A percentile compares a stretch with the other conserved stretches of the same genome.
Conservation (phyloP, 345 rosid genomes). For the Pugionium cornutum region DNA sequence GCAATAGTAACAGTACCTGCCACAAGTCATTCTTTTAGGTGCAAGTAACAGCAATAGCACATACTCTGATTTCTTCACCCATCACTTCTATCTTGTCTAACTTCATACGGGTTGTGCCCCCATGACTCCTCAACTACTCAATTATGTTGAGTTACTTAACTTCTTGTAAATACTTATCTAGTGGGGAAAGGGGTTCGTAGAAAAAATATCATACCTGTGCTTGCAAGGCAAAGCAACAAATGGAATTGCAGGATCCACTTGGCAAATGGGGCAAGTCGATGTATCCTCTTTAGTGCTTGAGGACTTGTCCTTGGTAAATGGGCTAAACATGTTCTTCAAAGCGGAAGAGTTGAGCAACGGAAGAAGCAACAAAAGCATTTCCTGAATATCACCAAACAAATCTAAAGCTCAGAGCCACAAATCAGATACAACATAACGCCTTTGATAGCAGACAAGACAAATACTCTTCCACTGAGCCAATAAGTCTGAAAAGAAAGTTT, state of each 20-base stretch:
- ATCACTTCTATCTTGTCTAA: neutral
- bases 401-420: neutral
- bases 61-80: neutral
- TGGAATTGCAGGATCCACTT: conserved; percentile 70
- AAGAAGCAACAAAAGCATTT: conserved; percentile 90
- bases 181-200: neutral
- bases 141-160: neutral
- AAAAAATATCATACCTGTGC: conserved; percentile 63
- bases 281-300: conserved; percentile 57
- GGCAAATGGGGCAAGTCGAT: conserved; percentile 79
- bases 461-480: too few species aligned
- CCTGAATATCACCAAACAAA: conserved; percentile 53
- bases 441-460: conserved; percentile 3
- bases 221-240: conserved; percentile 91
- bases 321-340: conserved; percentile 66
- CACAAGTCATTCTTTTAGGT: conserved; percentile 22
- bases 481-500: too few species aligned
- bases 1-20: conserved; percentile 95
- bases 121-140: conserved; percentile 10
- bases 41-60: neutral
- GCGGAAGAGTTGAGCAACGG: conserved; percentile 96
- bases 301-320: conserved; percentile 84
- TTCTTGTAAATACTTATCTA: neutral
- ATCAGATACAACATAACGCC: neutral
- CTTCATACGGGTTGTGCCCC: neutral